These are phyloP conservation scores for Podospora anserina DNA, from an alignment of 495 filamentous ascomycete genomes.

Conservation along the genomic window DNA sequence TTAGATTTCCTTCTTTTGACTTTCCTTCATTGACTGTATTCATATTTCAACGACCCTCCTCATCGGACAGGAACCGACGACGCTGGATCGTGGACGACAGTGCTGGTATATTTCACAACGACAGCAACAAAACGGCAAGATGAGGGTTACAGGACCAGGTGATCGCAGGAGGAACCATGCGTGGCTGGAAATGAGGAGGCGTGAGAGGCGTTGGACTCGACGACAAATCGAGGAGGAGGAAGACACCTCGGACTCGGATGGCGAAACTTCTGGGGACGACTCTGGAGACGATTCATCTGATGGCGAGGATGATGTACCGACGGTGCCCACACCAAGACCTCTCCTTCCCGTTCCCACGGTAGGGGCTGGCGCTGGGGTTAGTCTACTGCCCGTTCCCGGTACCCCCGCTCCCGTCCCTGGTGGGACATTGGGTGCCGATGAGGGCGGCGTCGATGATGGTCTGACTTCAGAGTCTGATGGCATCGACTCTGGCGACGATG, in stretches of 20 bases:
- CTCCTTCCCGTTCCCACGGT: neutral
- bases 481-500: conserved; percentile 8
- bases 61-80: conserved; percentile 19
- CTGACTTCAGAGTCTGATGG: conserved; percentile 1
- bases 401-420: neutral
- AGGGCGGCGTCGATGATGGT: neutral
- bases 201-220: conserved; percentile 13
- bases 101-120: neutral
- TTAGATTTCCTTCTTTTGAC: neutral
- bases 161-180: conserved; percentile 23
- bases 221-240: conserved; percentile 12
- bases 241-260: conserved; percentile 6
- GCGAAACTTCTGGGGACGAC: conserved; percentile 1
- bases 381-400: neutral
- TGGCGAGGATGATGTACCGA: neutral
- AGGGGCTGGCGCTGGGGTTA: conserved; percentile 1
- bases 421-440: conserved; percentile 7
- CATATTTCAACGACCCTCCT: neutral
- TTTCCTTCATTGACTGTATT: conserved; percentile 8
- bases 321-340: neutral
- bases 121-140: neutral
- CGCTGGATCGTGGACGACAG: neutral
- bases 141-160: conserved; percentile 22
- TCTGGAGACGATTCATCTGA: conserved; percentile 7
- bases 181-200: conserved; percentile 20